A percentile compares a stretch with the other conserved stretches of the same genome.
Conservation (phyloP, 768 basidiomycete genomes). For the Amyloporia xantha region DNA sequence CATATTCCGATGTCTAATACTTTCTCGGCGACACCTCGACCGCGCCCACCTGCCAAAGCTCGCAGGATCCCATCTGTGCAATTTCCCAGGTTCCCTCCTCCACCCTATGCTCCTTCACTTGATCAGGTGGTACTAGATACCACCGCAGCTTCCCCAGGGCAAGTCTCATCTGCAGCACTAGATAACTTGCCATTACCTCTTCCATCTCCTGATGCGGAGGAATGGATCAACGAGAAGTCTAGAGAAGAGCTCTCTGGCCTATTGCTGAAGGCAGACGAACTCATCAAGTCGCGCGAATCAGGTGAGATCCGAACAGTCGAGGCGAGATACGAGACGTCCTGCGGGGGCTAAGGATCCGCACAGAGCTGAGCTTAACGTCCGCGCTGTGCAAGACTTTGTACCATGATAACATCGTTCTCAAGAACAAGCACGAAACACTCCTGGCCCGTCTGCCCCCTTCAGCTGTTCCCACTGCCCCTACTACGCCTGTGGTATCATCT, state of each 20-base stretch:
- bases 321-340: neutral
- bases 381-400: constrained; percentile 64
- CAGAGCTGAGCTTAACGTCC: constrained; percentile 65
- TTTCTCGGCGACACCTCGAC: constrained; percentile 41
- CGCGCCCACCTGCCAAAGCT: constrained; percentile 63
- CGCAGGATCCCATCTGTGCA: constrained; percentile 40
- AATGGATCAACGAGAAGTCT: constrained; percentile 60
- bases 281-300: constrained; percentile 72
- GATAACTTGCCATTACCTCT: constrained; percentile 1
- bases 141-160: constrained; percentile 30
- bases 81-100: constrained; percentile 35
- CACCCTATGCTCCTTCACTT: constrained; percentile 46
- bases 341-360: neutral
- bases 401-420: constrained; percentile 60
- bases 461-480: constrained; percentile 16
- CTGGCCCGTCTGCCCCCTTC: constrained; percentile 48
- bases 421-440: constrained; percentile 65
- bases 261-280: constrained; percentile 62
- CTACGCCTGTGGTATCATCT: constrained; percentile 11
- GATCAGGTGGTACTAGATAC: constrained; percentile 31
- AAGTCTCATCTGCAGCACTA: constrained; percentile 20
- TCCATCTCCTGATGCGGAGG: constrained; percentile 23
- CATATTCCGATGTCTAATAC: constrained; percentile 28
- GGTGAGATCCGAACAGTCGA: constrained; percentile 38
- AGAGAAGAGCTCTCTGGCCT: constrained; percentile 66